phyloP scores from a whole-genome alignment of 176 grass and related monocot genomes.

The Tillandsia leiboldiana region DNA sequence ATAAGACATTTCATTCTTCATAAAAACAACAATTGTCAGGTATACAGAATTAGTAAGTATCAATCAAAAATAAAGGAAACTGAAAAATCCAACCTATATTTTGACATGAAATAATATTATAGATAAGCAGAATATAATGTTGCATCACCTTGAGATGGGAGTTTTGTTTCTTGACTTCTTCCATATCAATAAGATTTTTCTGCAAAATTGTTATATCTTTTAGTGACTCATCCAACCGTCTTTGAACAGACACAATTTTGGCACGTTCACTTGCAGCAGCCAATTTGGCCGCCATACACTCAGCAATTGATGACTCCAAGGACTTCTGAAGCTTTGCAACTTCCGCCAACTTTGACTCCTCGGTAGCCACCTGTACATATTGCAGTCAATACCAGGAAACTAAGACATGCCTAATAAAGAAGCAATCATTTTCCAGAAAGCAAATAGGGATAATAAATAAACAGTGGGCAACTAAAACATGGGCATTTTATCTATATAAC shows the following conservation, averaged over 20 bases:
- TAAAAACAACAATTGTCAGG: not conserved
- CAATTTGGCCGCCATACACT: conserved; percentile 46
- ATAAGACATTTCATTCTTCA: not conserved
- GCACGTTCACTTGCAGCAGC: conserved; percentile 39
- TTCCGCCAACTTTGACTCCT: conserved; percentile 71
- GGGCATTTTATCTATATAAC: not conserved
- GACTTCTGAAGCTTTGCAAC: conserved; percentile 67
- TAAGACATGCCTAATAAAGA: not conserved
- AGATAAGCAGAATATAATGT: conserved; percentile 11
- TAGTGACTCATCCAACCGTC: conserved; percentile 43
- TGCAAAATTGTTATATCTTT: conserved; percentile 44
- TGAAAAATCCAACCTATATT: not conserved
- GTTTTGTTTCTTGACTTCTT: conserved; percentile 62
- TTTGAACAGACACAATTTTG: conserved; percentile 55
- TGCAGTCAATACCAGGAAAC: conserved; percentile 2
- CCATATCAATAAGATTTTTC: conserved; percentile 45
- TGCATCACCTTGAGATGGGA: conserved; percentile 57
- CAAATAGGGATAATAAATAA: not conserved
- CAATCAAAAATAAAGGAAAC: not conserved
- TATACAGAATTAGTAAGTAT: not conserved
- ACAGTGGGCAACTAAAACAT: not conserved
- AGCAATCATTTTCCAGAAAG: not conserved
- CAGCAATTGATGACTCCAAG: conserved; percentile 44
- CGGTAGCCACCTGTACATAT: conserved; percentile 42
- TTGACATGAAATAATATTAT: not conserved